Evolutionary conservation across 257 asterid genomes (phyloP), one percentile per base, ranked within the genome.

Genomic region (Plectranthus barbatus): DNA sequence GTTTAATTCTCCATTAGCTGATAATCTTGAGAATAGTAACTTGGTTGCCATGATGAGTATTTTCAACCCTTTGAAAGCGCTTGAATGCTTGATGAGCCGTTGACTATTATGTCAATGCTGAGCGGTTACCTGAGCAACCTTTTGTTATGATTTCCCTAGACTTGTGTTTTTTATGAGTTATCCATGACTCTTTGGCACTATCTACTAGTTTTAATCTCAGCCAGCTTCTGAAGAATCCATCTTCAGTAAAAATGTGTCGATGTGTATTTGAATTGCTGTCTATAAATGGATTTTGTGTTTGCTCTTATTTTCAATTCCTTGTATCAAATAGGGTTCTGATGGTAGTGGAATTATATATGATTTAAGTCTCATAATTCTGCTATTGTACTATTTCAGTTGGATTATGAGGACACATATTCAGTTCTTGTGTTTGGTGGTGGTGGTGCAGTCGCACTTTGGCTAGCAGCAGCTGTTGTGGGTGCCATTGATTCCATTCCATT

Each of bases 401-500:
- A 79, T 60, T 73, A 73, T 6, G 81, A 77, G 17, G 83, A 83
- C 24, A 55, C 77, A 18, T 82, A 78, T 73, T 79, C 93, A 9
- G 4, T 80, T 69, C 63, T 85, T 23, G 74, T 76, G 20, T 67
- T 79, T 31, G 95, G 91, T 9, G 82, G 85, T 77, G 87, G 83
- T 9, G 79, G 79, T 23, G 75, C 80, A 33, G 62, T 75, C 37
- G 83, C 86, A 39, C 80, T 90, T 34, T 87, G 90, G 85, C 47
- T 90, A 48, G 73, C 80, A 13, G 71, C 68, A 54, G 81, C 96
- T 13, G 61, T 90, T 21, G 74, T 90, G 50, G 80, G 84, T 60
- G 96, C 96, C 56, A 73, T 90, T 19, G 93, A 90, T 68, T 85
- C 95, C 41, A 76, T 90, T 51, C 96, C 97, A 12, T 20, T 87